These are phyloP conservation scores for Narthecium ossifragum DNA, from an alignment of 106 monocot genomes.

Conservation along the genomic window DNA sequence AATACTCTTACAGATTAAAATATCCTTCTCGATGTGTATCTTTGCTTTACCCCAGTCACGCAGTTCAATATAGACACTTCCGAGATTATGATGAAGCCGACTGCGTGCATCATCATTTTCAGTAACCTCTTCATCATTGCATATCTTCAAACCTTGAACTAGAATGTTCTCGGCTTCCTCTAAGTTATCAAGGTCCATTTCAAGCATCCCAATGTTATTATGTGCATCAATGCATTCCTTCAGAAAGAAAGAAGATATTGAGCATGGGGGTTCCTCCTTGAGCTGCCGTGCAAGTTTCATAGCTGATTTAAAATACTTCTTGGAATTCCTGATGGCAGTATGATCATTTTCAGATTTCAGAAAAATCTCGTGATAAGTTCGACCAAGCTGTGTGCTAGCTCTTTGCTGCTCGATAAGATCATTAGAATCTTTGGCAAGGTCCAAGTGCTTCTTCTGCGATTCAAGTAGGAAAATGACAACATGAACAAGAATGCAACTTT, in stretches of 20 bases:
- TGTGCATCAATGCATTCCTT: conserved; percentile 88
- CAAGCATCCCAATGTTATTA: conserved; percentile 94
- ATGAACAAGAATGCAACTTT: conserved; percentile 3
- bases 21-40: conserved; percentile 77
- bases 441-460: conserved; percentile 84
- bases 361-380: conserved; percentile 92
- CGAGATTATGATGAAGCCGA: conserved; percentile 93
- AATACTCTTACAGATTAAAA: conserved; percentile 80
- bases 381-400: conserved; percentile 90
- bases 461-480: neutral
- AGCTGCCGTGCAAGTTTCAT: conserved; percentile 69
- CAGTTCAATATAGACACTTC: conserved; percentile 66
- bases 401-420: conserved; percentile 91
- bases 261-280: conserved; percentile 46
- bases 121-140: conserved; percentile 80
- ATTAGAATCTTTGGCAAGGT: conserved; percentile 79
- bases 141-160: conserved; percentile 73
- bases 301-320: conserved; percentile 85
- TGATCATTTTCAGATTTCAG: conserved; percentile 81
- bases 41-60: conserved; percentile 73
- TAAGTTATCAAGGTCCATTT: conserved; percentile 87
- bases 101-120: conserved; percentile 76
- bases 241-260: conserved; percentile 42
- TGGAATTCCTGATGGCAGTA: conserved; percentile 62
- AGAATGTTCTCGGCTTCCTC: conserved; percentile 83